Evolutionary conservation across 2,329 filamentous ascomycete species (phyloP).

Genomic region (Aureobasidium sp.): DNA sequence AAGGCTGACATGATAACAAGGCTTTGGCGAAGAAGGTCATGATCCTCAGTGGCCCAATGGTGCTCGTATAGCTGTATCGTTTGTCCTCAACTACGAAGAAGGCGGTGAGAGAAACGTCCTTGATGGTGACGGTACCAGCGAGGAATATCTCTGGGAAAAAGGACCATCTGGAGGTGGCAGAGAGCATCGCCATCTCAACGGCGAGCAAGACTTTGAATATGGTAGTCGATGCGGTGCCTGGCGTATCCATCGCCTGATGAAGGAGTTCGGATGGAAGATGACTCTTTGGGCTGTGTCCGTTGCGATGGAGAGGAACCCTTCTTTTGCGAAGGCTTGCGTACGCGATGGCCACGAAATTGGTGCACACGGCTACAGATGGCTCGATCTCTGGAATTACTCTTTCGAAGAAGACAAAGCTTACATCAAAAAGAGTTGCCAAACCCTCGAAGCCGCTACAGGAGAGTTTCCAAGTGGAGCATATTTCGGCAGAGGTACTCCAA

Average conservation of each 20-base stretch:
- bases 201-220: slow-evolving; percentile 59
- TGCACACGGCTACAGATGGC: slow-evolving; percentile 48
- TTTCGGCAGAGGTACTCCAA: slow-evolving; percentile 53
- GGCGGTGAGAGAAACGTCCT: slow-evolving; percentile 45
- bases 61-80: slow-evolving; percentile 50
- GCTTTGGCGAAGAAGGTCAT: slow-evolving; percentile 28
- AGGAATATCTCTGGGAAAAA: slow-evolving; percentile 47
- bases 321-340: slow-evolving; percentile 44
- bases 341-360: slow-evolving; percentile 48
- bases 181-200: slow-evolving; percentile 50
- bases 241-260: slow-evolving; percentile 46
- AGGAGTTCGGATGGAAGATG: slow-evolving; percentile 47
- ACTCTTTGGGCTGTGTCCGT: slow-evolving; percentile 47
- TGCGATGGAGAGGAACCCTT: slow-evolving; percentile 46
- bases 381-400: slow-evolving; percentile 50
- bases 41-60: slow-evolving; percentile 46
- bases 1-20: slow-evolving; percentile 11
- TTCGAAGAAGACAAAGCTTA: slow-evolving; percentile 53
- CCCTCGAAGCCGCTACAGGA: slow-evolving; percentile 48
- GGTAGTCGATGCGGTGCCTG: slow-evolving; percentile 43
- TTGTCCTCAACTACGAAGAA: slow-evolving; percentile 55
- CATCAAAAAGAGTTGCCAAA: slow-evolving; percentile 48
- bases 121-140: slow-evolving; percentile 43
- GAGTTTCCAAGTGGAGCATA: slow-evolving; percentile 57
- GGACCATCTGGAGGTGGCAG: slow-evolving; percentile 35